Evolutionary conservation across 1,139 yeast species (phyloP).

Genomic region (Candida smagusa): DNA sequence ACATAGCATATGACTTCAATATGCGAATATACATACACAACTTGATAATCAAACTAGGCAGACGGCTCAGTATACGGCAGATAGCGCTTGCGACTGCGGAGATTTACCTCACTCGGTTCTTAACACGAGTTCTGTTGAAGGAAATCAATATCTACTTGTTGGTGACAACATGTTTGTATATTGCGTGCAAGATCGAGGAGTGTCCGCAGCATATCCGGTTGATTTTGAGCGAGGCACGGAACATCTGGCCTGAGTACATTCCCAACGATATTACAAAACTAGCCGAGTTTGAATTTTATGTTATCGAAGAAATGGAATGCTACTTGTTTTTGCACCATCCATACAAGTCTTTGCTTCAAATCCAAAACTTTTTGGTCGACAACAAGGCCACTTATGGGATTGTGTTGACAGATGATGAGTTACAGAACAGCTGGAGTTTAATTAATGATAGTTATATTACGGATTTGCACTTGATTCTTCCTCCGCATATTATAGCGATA

Average conservation of each 20-base stretch:
- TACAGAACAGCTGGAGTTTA: slow-evolving; percentile 85
- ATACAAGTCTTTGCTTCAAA: slow-evolving; percentile 67
- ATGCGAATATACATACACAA: slow-evolving; percentile 69
- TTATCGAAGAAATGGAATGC: slow-evolving; percentile 85
- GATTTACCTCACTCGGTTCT: slow-evolving; percentile 70
- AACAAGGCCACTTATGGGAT: slow-evolving; percentile 29
- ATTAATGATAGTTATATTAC: slow-evolving; percentile 88
- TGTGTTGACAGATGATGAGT: slow-evolving; percentile 59
- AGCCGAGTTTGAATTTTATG: slow-evolving; percentile 95
- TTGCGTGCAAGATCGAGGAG: slow-evolving; percentile 93
- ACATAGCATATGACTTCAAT: slow-evolving; percentile 54
- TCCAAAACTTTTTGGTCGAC: slow-evolving; percentile 43
- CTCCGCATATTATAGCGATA: slow-evolving; percentile 89
- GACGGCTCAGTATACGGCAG: slow-evolving; percentile 74
- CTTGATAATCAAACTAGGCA: slow-evolving; percentile 69
- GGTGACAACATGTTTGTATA: slow-evolving; percentile 80
- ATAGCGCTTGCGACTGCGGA: slow-evolving; percentile 88
- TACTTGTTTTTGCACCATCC: slow-evolving; percentile 86
- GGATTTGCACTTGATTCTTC: slow-evolving; percentile 74
- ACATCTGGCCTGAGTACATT: slow-evolving; percentile 91
- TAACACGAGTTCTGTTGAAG: slow-evolving; percentile 67
- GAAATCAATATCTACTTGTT: slow-evolving; percentile 81
- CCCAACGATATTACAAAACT: slow-evolving; percentile 88
- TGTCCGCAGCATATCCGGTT: slow-evolving; percentile 91
- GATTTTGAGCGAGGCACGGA: slow-evolving; percentile 78